These are phyloP conservation scores for Thermochaetoides thermophila DNA, from an alignment of 495 filamentous ascomycete genomes.

Conservation along the genomic window DNA sequence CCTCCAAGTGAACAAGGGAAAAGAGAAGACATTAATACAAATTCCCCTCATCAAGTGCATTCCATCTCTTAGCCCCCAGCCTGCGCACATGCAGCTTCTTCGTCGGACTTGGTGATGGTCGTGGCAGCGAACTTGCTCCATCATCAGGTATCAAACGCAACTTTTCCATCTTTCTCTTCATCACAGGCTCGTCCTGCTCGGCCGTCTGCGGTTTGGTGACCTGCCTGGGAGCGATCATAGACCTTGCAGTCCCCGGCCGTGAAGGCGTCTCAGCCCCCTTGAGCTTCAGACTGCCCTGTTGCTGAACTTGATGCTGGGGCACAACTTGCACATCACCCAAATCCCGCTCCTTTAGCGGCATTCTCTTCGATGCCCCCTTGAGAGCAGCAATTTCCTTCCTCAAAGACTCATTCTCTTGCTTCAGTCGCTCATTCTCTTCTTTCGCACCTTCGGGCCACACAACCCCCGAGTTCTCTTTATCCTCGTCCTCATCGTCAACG, in stretches of 20 bases:
- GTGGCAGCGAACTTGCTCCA: conserved; percentile 14
- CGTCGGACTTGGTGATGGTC: conserved; percentile 6
- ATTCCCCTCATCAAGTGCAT: conserved; percentile 23
- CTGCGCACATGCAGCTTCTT: conserved; percentile 17
- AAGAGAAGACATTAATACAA: conserved; percentile 19
- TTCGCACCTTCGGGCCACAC: conserved; percentile 41
- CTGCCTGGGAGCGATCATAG: too few species aligned
- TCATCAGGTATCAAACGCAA: not conserved
- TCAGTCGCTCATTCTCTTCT: conserved; percentile 44
- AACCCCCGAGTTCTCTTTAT: conserved; percentile 39
- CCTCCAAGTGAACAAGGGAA: too few species aligned
- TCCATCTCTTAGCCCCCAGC: conserved; percentile 24
- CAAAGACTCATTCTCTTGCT: conserved; percentile 35
- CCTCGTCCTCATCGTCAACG: conserved; percentile 25
- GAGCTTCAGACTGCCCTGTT: too few species aligned
- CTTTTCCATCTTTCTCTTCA: not conserved
- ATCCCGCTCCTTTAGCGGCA: conserved; percentile 31
- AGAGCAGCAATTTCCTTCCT: conserved; percentile 31
- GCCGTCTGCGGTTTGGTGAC: too few species aligned
- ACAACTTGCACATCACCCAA: too few species aligned
- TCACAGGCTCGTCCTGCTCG: too few species aligned
- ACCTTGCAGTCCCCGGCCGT: conserved; percentile 8
- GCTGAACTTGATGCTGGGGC: too few species aligned
- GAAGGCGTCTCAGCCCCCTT: too few species aligned
- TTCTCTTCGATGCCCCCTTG: conserved; percentile 28